Percentiles rank a stretch among this genome's conserved stretches.
Conservation (phyloP, 1,284 basidiomycete species). For the Calocybe gambosa region DNA sequence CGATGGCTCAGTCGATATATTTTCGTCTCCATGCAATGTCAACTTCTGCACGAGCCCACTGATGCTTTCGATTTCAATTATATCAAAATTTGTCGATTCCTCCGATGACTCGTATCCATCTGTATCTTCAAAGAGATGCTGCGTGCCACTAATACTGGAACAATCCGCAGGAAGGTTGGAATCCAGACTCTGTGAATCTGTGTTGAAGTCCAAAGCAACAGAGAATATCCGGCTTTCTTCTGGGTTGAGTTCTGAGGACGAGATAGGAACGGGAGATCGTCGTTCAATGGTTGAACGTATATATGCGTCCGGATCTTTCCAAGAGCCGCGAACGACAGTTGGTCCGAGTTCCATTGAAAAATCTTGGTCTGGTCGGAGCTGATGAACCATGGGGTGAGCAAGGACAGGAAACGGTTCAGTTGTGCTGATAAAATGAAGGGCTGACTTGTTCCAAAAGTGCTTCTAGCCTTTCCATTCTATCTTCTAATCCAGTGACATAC, state of each 20-base stretch:
- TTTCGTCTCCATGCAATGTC: conserved; percentile 23
- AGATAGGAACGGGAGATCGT: conserved; percentile 18
- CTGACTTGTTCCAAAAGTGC: conserved; percentile 55
- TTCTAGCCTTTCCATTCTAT: conserved; percentile 69
- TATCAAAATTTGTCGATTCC: conserved; percentile 11
- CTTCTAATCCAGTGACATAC: conserved; percentile 73
- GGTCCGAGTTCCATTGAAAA: conserved; percentile 67
- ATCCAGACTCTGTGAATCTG: neutral
- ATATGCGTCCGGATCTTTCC: conserved; percentile 46
- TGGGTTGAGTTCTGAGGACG: conserved; percentile 8
- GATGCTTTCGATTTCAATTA: conserved; percentile 26
- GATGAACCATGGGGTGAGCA: neutral
- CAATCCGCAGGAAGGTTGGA: neutral
- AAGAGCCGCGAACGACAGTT: conserved; percentile 63
- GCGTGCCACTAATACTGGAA: neutral
- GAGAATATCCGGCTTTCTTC: neutral
- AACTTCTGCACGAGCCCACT: conserved; percentile 24
- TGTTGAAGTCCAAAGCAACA: neutral
- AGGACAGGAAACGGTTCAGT: neutral
- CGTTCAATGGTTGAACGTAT: conserved; percentile 15
- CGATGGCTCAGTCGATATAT: conserved; percentile 10
- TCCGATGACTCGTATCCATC: conserved; percentile 9
- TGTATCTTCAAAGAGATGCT: conserved; percentile 7
- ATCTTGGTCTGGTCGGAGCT: conserved; percentile 68
- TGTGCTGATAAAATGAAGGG: neutral